Conservation (phyloP, 257 asterid species). For the Gentiana macrophylla region DNA sequence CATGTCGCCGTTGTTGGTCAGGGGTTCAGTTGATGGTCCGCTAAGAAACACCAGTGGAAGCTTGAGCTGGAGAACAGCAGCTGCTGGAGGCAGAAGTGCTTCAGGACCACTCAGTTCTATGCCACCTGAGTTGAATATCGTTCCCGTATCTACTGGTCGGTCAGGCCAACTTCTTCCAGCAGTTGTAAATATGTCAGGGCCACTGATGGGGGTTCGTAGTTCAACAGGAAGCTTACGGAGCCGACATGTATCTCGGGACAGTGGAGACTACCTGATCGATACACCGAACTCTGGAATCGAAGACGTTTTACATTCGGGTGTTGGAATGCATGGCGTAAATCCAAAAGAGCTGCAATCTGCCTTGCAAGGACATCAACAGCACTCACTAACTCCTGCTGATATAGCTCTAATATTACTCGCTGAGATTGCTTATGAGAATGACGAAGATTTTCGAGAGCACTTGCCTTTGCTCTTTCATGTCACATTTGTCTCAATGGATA, state of each 20-base stretch:
- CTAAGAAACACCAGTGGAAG: conserved; percentile 93
- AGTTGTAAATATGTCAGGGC: conserved; percentile 96
- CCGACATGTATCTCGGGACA: conserved; percentile 96
- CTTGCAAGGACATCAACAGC: conserved; percentile 98
- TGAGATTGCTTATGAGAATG: conserved; percentile 98
- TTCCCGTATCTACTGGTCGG: conserved; percentile 82
- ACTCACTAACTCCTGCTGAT: conserved; percentile 88
- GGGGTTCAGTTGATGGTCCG: conserved; percentile 97
- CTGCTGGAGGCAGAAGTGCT: conserved; percentile 94
- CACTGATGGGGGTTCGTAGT: conserved; percentile 91
- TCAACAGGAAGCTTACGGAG: conserved; percentile 96
- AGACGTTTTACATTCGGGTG: conserved; percentile 70
- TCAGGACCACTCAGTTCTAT: conserved; percentile 94
- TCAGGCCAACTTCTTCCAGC: conserved; percentile 97
- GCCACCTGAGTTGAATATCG: conserved; percentile 85
- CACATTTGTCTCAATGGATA: conserved; percentile 98
- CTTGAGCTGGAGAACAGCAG: conserved; percentile 98
- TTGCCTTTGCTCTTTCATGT: conserved; percentile 94
- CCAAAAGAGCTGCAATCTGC: conserved; percentile 98
- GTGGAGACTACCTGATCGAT: conserved; percentile 92
- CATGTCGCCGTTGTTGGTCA: conserved; percentile 96
- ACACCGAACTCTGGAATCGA: conserved; percentile 87
- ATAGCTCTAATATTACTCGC: conserved; percentile 89
- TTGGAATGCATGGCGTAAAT: conserved; percentile 60
- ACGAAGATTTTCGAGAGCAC: conserved; percentile 98